Evolutionary conservation across 352 stramenopile species (phyloP), one percentile per base, ranked within the genome.

Genomic region (Phytophthora palmivora): DNA sequence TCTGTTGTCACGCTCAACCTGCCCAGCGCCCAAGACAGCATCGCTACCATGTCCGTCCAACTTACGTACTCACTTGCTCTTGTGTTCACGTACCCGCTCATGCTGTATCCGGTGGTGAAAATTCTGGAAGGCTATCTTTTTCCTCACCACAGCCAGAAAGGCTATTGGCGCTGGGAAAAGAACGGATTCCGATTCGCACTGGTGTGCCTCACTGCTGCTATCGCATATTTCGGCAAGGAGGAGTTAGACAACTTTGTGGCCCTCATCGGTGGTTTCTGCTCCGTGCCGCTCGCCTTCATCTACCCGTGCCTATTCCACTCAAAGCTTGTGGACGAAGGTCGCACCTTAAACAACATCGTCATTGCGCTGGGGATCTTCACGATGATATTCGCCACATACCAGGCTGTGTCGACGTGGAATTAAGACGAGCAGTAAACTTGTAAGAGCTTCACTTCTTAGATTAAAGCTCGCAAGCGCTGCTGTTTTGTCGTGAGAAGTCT

Each of bases 241-340:
- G 74, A 84, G 56, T 58, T 90, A 14, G 81, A 90, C 64, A 86
- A 83, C 58, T 90, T 90, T 51, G 81, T 90, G 18, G 78, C 81
- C n/a, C 68, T 90, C 26, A 84, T 90, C 45, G 81, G 81, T 16
- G 81, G 78, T 12, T 90, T 90, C 49, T 90, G 81, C 74, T 90
- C 78, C 30, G 81, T 90, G 33, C 81, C 81, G 41, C 66, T 90
- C 19, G 81, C 78, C 12, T 90, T 90, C 54, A 88, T 90, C 62
- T 90, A 90, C 43, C 81, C 81, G 33, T 87, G 78, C 33, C 50
- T 90, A 10, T 90, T 90, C 54, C 81, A 90, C 63, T 87, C 72
- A 4, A 66, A 67, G 50, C 67, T 87, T 45, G 67, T 87, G 39
- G 44, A 80, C 51, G 72, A 82, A 6, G 73, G 78, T 10, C 66